A percentile compares a stretch with the other conserved stretches of the same genome.
phyloP scores from a whole-genome alignment of 1,139 yeast species.

The Yarrowia galli region DNA sequence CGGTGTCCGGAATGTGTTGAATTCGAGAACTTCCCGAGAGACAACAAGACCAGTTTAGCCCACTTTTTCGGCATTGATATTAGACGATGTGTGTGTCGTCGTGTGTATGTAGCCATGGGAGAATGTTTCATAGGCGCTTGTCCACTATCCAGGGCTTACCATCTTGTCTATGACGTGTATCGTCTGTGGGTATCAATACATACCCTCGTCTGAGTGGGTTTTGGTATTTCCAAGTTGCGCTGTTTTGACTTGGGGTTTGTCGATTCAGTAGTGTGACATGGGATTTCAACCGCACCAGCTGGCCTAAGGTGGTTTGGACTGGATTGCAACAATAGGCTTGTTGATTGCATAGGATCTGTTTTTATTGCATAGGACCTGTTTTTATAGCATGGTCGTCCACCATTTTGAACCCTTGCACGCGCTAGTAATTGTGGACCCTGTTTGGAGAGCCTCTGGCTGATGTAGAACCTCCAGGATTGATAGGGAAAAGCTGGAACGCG shows the following conservation, averaged over 20 bases:
- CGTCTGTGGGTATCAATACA: not conserved
- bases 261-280: too few species aligned
- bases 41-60: not conserved
- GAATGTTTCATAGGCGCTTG: too few species aligned
- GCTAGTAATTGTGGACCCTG: not conserved
- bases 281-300: too few species aligned
- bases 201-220: too few species aligned
- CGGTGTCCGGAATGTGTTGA: not conserved
- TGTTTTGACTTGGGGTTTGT: too few species aligned
- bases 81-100: not conserved
- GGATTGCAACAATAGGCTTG: conserved; percentile 1
- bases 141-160: too few species aligned
- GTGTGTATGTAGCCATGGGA: too few species aligned
- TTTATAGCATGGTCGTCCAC: not conserved
- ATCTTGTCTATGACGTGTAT: not conserved
- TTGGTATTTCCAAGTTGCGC: not conserved
- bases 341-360: not conserved
- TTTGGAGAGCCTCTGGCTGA: too few species aligned
- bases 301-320: not conserved
- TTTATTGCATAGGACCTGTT: not conserved
- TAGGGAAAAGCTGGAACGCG: too few species aligned
- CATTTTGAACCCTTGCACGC: not conserved
- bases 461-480: too few species aligned
- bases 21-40: not conserved
- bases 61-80: not conserved